Conservation (phyloP, 352 stramenopile genomes). For the Thraustochytrium sp. region DNA sequence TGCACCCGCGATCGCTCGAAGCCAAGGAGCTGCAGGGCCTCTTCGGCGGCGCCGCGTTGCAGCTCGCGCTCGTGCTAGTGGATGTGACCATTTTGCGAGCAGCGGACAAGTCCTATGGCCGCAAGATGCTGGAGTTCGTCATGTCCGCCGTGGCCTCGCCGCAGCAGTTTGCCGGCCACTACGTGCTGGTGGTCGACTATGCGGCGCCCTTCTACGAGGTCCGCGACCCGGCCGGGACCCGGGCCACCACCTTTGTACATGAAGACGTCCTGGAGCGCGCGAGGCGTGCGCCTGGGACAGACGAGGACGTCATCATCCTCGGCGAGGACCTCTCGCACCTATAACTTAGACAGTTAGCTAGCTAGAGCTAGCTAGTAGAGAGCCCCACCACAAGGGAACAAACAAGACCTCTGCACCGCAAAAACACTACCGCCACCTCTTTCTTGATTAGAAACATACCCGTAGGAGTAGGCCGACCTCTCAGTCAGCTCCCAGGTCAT, state of each 20-base stretch:
- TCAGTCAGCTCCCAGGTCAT: no score
- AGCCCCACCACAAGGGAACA: not conserved
- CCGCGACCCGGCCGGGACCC: not conserved
- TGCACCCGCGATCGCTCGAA: not conserved
- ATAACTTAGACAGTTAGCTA: not conserved
- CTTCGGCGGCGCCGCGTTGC: not conserved
- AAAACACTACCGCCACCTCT: no score
- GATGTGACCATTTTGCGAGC: not conserved
- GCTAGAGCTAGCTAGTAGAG: not conserved
- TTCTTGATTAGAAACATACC: no score
- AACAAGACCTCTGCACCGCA: no score
- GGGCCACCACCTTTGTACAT: not conserved
- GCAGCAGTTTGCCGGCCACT: not conserved
- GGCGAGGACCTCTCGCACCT: not conserved
- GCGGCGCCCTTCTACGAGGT: not conserved
- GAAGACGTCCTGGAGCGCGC: not conserved
- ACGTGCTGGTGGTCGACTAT: not conserved
- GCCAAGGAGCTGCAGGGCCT: not conserved
- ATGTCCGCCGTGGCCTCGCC: not conserved
- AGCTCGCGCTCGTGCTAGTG: constrained; percentile 20
- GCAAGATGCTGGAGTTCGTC: not conserved
- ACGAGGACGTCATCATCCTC: constrained; percentile 22
- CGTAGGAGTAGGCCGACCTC: no score
- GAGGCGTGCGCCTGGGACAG: not conserved
- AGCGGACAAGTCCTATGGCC: not conserved